Base-by-base conservation (phyloP, 768 basidiomycete species). In the Chalciporus piperatus region DNA sequence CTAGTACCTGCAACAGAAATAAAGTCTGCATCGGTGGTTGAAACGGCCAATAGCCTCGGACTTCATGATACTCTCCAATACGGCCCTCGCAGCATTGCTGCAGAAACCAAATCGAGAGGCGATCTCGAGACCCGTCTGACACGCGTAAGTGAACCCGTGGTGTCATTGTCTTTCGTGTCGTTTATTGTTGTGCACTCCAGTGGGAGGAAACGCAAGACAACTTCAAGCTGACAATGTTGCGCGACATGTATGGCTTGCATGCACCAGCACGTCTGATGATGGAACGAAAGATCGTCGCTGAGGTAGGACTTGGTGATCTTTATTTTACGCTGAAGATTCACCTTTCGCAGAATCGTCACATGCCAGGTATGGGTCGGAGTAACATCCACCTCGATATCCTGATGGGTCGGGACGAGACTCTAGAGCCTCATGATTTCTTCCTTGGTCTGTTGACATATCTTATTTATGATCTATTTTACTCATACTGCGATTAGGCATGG, bases 141-240 rank as follows among this genome's bases (percentile, higher is more conserved):
- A 63, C 87, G 84, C 59, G 96, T 95, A 55, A 48, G 85, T 66
- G 30, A 27, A 22, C 25, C 22, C 13, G 4, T 6, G 14, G 19
- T 30, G 7, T 6, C 12, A 19, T 12, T 27, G 1, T 27, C 28
- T 13, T 13, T 35, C 22, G 12, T 25, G 20, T 40, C 28, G 11
- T 13, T 55, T 39, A 55, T 59, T 5, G 17, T 9, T 47, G 25
- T 35, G 22, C 23, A 52, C 37, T 40, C 9, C 57, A 98, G 96
- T 98, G 97, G 97, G 87, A 94, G 47, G 84, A 84, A 57, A 93
- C 95, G 8, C 94, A 97, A 68, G 88, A 92, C 68, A 88, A 87
- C 68, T 66, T 94, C 45, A 87, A 87, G 66, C 76, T 98, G 51
- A 93, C 83, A 43, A 74, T 96, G 71, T 81, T 92, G 65, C 84